Evolutionary conservation across 352 stramenopile species (phyloP), one percentile per base, ranked within the genome.

Genomic region (Albugo candida): DNA sequence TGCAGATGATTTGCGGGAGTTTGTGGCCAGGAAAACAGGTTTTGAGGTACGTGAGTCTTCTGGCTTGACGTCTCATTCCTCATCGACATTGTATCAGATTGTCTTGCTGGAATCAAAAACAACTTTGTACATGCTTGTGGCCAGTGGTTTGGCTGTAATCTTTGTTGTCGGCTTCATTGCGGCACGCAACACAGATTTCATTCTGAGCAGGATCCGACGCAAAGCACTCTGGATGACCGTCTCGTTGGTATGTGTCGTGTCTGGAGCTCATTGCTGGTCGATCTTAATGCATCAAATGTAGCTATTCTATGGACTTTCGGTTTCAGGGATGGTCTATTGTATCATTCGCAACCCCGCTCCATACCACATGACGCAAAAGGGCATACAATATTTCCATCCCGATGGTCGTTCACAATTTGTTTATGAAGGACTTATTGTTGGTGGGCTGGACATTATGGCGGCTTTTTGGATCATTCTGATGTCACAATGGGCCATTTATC

Each of bases 271-370:
- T 19, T 47, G 16, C 34, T 19, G 11, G n/a, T 19, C 11, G 48
- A 24, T 31, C 13, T 49, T 5, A 49, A 18, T 55, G 13, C 37
- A 10, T 36, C 1, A 18, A 47, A 4, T 37, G 37, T 36, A 80
- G 67, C 64, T 91, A 20, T 91, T 91, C 53, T 91, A 88, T 50
- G 75, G 78, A 0, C 71, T 91, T 11, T 91, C 78, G 13, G 76
- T 91, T 13, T 91, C 78, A 5, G 78, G 78, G 14, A 91, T 91
- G 78, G 78, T 91, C 5, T 91, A 83, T 64, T 91, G 78, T 55
- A 91, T 91, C 66, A 88, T 91, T 52, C 78, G 78, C 51, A 77
- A 91, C 57, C 78, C 78, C 27, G 68, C 75, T 38, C 56, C 71
- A 24, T 91, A 82, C 59, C 46, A 60, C 19, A 64, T 64, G 31